Conservation (phyloP, 192 early-diverging fungal genomes). For the Coemansia sp. region DNA sequence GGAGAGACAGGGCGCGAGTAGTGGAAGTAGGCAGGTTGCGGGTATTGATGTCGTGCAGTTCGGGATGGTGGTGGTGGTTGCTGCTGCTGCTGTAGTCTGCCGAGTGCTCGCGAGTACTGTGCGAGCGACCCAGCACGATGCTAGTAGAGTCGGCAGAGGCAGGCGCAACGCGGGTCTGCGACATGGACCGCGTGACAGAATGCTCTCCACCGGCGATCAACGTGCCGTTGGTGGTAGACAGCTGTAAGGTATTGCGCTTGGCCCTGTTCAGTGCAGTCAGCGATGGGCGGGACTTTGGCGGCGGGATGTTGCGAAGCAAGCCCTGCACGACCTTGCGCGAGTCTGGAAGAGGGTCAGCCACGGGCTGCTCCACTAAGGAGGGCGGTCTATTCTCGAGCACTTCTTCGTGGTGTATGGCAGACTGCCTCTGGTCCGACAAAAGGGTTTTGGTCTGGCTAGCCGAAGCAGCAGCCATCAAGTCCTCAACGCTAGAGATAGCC, state of each 20-base stretch:
- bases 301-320: slow-evolving; percentile 49
- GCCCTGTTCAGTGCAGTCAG: slow-evolving; percentile 45
- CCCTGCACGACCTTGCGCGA: slow-evolving; percentile 53
- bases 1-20: slow-evolving; percentile 7
- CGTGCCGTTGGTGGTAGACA: slow-evolving; percentile 3
- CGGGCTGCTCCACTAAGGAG: neutral
- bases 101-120: neutral
- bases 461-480: neutral
- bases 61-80: neutral
- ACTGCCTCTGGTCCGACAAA: neutral
- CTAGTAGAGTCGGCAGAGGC: slow-evolving; percentile 23
- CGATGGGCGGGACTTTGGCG: slow-evolving; percentile 43
- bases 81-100: slow-evolving; percentile 2
- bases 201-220: slow-evolving; percentile 9
- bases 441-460: neutral
- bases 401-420: neutral
- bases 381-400: neutral
- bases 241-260: slow-evolving; percentile 54
- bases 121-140: slow-evolving; percentile 11
- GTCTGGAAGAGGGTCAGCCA: slow-evolving; percentile 22
- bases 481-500: neutral
- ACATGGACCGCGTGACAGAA: neutral
- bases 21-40: neutral
- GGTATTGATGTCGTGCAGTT: slow-evolving; percentile 9
- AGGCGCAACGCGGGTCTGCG: slow-evolving; percentile 7